These are phyloP conservation scores for Clarkia xantiana DNA, from an alignment of 345 rosid species.

Conservation along the genomic window DNA sequence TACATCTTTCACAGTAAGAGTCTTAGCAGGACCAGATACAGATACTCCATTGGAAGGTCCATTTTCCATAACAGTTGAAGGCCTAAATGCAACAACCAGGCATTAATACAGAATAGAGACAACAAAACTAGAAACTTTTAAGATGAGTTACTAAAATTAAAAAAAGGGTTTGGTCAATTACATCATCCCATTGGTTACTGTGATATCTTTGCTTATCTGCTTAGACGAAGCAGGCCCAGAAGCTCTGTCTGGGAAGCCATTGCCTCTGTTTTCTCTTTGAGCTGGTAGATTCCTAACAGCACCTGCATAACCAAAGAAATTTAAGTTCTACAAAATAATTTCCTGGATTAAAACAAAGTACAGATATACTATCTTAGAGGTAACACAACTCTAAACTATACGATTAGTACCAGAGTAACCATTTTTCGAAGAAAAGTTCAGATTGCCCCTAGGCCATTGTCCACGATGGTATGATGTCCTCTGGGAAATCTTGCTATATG, in stretches of 20 bases:
- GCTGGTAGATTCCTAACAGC: slow-evolving; percentile 35
- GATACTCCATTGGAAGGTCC: slow-evolving; percentile 30
- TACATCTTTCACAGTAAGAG: too few relatives aligned
- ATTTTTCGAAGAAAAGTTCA: slow-evolving; percentile 26
- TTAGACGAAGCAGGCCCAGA: slow-evolving; percentile 13
- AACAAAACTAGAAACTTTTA: not conserved
- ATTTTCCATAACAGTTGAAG: slow-evolving; percentile 14
- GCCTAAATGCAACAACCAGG: slow-evolving; percentile 16
- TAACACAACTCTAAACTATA: not conserved
- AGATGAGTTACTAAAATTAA: not conserved
- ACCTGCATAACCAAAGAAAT: slow-evolving; percentile 13
- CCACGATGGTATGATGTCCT: slow-evolving; percentile 17
- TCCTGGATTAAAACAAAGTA: not conserved
- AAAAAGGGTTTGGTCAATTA: slow-evolving; percentile 14
- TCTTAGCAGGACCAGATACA: slow-evolving; percentile 14
- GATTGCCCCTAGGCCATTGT: slow-evolving; percentile 28
- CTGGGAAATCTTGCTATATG: slow-evolving; percentile 9
- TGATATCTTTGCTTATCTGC: slow-evolving; percentile 24
- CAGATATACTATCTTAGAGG: not conserved
- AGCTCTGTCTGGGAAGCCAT: slow-evolving; percentile 23
- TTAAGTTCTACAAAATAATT: too few relatives aligned
- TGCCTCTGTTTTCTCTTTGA: slow-evolving; percentile 45
- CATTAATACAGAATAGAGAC: not conserved
- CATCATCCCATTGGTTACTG: slow-evolving; percentile 26
- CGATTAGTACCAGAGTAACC: too few relatives aligned